phyloP scores from a whole-genome alignment of 2,329 filamentous ascomycete species.

The Paracoccidioides brasiliensis region DNA sequence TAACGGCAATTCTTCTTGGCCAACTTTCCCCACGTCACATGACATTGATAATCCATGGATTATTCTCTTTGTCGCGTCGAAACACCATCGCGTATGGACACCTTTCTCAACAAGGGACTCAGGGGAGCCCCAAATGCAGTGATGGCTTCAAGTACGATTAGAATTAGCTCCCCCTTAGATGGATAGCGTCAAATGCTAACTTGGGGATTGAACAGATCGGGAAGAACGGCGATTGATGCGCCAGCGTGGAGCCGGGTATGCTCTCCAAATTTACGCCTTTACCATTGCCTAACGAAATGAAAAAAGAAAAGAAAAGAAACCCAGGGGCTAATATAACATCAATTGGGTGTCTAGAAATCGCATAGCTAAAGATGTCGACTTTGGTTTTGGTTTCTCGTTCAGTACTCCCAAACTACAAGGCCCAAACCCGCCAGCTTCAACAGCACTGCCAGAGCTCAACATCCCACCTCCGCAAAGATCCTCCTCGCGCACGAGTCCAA shows the following conservation, averaged over 20 bases:
- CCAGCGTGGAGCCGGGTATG: constrained; percentile 45
- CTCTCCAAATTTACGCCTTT: constrained; percentile 10
- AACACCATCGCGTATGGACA: constrained; percentile 13
- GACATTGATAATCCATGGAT: constrained; percentile 8
- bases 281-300: neutral
- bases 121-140: constrained; percentile 5
- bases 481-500: constrained; percentile 4
- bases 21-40: neutral
- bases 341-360: constrained; percentile 27
- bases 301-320: neutral
- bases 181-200: constrained; percentile 3
- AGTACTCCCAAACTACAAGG: constrained; percentile 19
- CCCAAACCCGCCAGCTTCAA: constrained; percentile 15
- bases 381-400: constrained; percentile 35
- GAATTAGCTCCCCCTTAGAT: constrained; percentile 6
- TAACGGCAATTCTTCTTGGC: constrained; percentile 14
- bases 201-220: constrained; percentile 28
- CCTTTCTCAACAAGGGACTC: constrained; percentile 2
- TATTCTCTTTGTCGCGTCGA: neutral
- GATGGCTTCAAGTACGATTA: constrained; percentile 28
- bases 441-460: constrained; percentile 1
- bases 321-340: constrained; percentile 4
- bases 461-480: constrained; percentile 1
- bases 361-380: constrained; percentile 35
- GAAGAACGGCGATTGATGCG: constrained; percentile 44